A percentile compares a stretch with the other conserved stretches of the same genome.
These are phyloP conservation scores for Ulota crispa DNA, from an alignment of 225 moss, liverwort and hornwort genomes.

Conservation along the genomic window DNA sequence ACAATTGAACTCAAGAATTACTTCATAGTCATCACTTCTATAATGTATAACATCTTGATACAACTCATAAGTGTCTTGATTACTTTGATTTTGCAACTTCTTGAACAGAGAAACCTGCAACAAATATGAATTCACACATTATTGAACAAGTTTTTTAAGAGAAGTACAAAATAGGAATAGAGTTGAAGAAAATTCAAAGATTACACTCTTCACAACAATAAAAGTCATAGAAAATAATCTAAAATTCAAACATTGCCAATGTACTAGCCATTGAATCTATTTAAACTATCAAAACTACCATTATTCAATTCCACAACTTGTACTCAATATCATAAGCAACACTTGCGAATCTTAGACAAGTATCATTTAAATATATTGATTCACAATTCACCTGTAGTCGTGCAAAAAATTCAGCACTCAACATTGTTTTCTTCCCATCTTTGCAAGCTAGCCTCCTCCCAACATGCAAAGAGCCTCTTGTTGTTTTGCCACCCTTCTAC, in stretches of 20 bases:
- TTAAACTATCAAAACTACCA: rapidly evolving
- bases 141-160: no score
- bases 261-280: no score
- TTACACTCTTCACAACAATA: rapidly evolving
- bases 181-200: rapidly evolving
- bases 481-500: rapidly evolving
- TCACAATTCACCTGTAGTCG: background rate
- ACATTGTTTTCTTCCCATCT: background rate
- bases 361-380: rapidly evolving
- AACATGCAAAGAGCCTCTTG: background rate
- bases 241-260: no score
- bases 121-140: rapidly evolving
- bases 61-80: background rate
- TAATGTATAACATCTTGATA: background rate
- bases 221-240: rapidly evolving
- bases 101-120: background rate
- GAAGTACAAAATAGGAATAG: no score
- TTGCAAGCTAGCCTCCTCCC: conserved; percentile 3
- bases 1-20: background rate
- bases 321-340: background rate
- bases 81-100: background rate
- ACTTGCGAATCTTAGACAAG: background rate
- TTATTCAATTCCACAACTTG: no score
- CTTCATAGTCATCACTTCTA: background rate
- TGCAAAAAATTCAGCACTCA: background rate